Percentiles rank a stretch among this genome's conserved stretches.
Evolutionary conservation across 495 filamentous ascomycete species (phyloP).

Genomic region (Aspergillus mulundensis): DNA sequence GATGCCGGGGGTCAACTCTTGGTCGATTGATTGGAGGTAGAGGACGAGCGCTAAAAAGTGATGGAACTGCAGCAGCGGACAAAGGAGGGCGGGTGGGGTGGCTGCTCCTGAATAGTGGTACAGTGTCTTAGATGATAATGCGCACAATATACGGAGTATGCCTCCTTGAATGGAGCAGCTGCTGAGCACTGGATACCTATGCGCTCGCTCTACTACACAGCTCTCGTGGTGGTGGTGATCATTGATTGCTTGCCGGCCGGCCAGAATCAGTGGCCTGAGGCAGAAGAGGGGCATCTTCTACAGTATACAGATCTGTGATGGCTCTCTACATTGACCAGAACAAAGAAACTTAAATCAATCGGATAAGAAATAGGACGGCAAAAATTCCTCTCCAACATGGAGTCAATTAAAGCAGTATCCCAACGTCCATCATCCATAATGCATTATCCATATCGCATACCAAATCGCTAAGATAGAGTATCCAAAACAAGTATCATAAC

Average conservation of each 20-base stretch:
- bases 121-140: neutral
- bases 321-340: no score
- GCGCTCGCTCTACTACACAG: neutral
- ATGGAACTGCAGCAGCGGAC: conserved; percentile 10
- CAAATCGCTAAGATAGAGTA: neutral
- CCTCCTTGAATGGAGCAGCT: neutral
- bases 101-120: neutral
- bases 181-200: neutral
- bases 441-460: neutral
- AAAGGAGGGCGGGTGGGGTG: conserved; percentile 3
- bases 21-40: conserved; percentile 11
- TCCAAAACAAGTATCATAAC: neutral
- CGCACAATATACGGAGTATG: neutral
- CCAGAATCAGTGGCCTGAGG: neutral
- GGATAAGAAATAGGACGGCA: no score
- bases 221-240: neutral
- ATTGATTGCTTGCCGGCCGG: neutral
- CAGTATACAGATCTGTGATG: neutral
- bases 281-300: neutral
- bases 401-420: neutral
- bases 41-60: conserved; percentile 14
- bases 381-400: no score
- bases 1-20: conserved; percentile 8
- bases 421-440: neutral
- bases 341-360: neutral